Percentiles rank a stretch among this genome's conserved stretches.
Conservation (phyloP, 2,329 filamentous ascomycete species). For the Thyridium curvatum region DNA sequence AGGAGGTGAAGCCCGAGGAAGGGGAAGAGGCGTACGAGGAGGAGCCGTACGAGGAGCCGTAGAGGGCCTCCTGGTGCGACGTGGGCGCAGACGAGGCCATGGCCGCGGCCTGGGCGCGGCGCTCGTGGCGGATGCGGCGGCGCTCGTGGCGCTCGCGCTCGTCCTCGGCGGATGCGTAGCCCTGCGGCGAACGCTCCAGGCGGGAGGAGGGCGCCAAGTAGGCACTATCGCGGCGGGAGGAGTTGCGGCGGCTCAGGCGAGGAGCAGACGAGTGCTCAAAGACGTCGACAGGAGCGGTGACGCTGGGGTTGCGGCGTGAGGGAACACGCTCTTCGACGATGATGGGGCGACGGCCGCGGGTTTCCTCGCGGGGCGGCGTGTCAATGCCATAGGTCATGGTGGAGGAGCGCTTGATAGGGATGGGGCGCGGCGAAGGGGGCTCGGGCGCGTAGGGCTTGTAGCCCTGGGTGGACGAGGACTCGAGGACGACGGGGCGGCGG, state of each 20-base stretch:
- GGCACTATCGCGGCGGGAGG: background rate
- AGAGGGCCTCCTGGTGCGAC: conserved; percentile 8
- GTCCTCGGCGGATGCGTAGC: conserved; percentile 14
- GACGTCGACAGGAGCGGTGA: conserved; percentile 6
- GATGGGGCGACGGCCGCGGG: conserved; percentile 13
- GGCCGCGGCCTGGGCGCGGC: conserved; percentile 6
- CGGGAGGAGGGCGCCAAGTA: conserved; percentile 3
- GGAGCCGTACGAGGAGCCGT: conserved; percentile 10
- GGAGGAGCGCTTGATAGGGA: conserved; percentile 17
- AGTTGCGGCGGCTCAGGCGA: conserved; percentile 1
- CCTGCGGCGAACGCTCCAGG: conserved; percentile 2
- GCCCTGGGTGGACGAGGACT: conserved; percentile 3
- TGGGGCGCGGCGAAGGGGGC: conserved; percentile 9
- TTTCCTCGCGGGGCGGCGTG: conserved; percentile 7
- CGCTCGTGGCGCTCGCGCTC: conserved; percentile 9
- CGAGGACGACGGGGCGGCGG: conserved; percentile 4
- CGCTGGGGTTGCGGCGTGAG: background rate
- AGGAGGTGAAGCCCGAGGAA: conserved; percentile 1
- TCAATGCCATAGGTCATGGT: conserved; percentile 15
- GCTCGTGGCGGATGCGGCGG: conserved; percentile 10
- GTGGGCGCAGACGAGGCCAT: conserved; percentile 13
- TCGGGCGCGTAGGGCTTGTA: conserved; percentile 9
- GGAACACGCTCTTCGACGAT: conserved; percentile 12
- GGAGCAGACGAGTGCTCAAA: conserved; percentile 7
- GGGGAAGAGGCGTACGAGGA: background rate